A percentile compares a stretch with the other conserved stretches of the same genome.
These are phyloP conservation scores for Spergularia bocconei DNA, from an alignment of 148 eudicot genomes.

Conservation along the genomic window DNA sequence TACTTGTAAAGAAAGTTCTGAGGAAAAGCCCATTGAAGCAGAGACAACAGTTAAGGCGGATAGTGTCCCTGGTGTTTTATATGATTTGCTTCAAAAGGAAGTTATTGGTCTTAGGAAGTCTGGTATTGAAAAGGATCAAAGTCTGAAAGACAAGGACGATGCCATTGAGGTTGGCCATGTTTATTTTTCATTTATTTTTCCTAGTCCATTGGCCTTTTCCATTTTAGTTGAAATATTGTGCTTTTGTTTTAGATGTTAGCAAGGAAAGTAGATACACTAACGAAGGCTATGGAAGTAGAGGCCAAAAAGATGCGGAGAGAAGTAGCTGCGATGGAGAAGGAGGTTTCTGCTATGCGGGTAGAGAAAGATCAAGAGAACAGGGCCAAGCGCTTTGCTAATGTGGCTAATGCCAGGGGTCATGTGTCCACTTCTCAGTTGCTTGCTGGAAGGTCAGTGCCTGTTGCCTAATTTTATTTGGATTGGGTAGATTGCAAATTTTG, in stretches of 20 bases:
- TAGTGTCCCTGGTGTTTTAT: slow-evolving; percentile 68
- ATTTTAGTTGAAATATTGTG: slow-evolving; percentile 1
- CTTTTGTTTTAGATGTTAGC: slow-evolving; percentile 69
- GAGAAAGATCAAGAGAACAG: slow-evolving; percentile 92
- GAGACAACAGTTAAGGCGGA: slow-evolving; percentile 60
- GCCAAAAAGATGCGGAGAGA: slow-evolving; percentile 99
- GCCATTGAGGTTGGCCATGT: slow-evolving; percentile 71
- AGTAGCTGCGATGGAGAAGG: slow-evolving; percentile 99
- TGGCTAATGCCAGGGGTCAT: slow-evolving; percentile 65
- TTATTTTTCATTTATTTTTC: slow-evolving; percentile 8
- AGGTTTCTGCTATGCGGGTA: slow-evolving; percentile 91
- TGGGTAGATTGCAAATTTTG: background rate
- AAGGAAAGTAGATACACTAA: slow-evolving; percentile 93
- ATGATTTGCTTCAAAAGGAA: slow-evolving; percentile 95
- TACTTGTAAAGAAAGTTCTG: slow-evolving; percentile 54
- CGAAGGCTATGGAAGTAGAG: slow-evolving; percentile 98
- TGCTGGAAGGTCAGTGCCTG: slow-evolving; percentile 71
- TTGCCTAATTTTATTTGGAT: background rate
- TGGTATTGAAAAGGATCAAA: slow-evolving; percentile 89
- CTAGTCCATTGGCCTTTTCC: slow-evolving; percentile 9
- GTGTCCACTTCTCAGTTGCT: slow-evolving; percentile 66
- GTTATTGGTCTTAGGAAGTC: slow-evolving; percentile 86
- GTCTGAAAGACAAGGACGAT: slow-evolving; percentile 98
- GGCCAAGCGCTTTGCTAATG: slow-evolving; percentile 65
- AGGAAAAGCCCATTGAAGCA: slow-evolving; percentile 61